Base-by-base conservation (phyloP, 1,284 basidiomycete genomes). In the Pseudozyma pruni region DNA sequence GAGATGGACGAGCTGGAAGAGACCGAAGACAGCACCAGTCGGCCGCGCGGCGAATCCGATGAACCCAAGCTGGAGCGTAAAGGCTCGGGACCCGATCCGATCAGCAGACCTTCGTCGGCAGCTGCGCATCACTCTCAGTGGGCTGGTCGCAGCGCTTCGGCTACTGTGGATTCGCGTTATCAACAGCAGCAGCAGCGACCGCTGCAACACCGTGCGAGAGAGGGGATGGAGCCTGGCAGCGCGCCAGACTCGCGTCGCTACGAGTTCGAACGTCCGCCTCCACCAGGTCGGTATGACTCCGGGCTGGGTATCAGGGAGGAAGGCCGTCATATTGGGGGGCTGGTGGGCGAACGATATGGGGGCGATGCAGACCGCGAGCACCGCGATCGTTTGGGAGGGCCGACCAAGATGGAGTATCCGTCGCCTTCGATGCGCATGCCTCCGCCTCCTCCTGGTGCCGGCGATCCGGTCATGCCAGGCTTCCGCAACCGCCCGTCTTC, bases 1-100 rank as follows among this genome's bases (percentile, higher is more conserved):
- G 58, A 61, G 40, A 45, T 62, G 54, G 66, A 69, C 40, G 66
- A 69, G 27, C 34, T 62, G 29, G 66, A 69, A 9, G 66, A 69
- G 23, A 47, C 50, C 11, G 56, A 54, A 38, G 66, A 58, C 17
- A 34, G 16, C 10, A 33, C 29, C 35, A 60, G 61, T 41, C 45
- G 58, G 19, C 46, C 40, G 5, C 54, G 55, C 32, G 55, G 46
- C 22, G 59, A 50, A 13, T 62, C 58, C 4, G 49, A 44, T 37
- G 58, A 66, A 22, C 40, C 42, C 6, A 57, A 56, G 17, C 10
- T 41, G 17, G 64, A 68, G 31, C 64, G 53, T 32, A 67, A 67
- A 48, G 48, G 47, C 5, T 60, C 56, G 2, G 57, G 57, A 9
- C 51, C 62, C 8, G 55, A 58, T 14, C 42, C 33, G 37, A 46